phyloP scores from a whole-genome alignment of 495 filamentous ascomycete genomes.

The Penicillium flavigenum region DNA sequence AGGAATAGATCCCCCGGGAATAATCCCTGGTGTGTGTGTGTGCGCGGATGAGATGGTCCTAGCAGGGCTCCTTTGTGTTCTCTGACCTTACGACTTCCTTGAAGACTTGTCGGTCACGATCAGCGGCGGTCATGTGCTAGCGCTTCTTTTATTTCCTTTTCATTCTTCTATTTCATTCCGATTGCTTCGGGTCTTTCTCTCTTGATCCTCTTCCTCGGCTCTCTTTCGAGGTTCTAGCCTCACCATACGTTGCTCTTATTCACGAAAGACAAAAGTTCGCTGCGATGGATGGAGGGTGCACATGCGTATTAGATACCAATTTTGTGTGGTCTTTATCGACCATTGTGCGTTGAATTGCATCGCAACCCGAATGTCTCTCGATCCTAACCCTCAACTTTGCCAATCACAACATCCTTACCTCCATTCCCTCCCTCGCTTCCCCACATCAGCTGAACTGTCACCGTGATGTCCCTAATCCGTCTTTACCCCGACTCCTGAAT shows the following conservation, averaged over 20 bases:
- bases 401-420: slow-evolving; percentile 9
- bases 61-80: slow-evolving; percentile 25
- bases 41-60: slow-evolving; percentile 21
- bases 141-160: slow-evolving; percentile 48
- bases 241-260: slow-evolving; percentile 52
- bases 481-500: slow-evolving; percentile 13
- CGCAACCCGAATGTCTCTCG: slow-evolving; percentile 13
- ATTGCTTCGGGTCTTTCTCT: slow-evolving; percentile 29
- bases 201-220: slow-evolving; percentile 47
- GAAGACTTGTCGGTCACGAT: slow-evolving; percentile 39
- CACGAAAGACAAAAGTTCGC: slow-evolving; percentile 33
- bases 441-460: slow-evolving; percentile 12
- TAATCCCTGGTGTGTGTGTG: slow-evolving; percentile 20
- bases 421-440: slow-evolving; percentile 18
- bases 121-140: slow-evolving; percentile 38
- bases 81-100: slow-evolving; percentile 39
- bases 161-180: slow-evolving; percentile 38
- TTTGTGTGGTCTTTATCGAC: slow-evolving; percentile 20
- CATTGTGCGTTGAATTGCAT: slow-evolving; percentile 26
- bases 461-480: slow-evolving; percentile 7
- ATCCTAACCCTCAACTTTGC: slow-evolving; percentile 8
- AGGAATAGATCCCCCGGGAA: slow-evolving; percentile 53
- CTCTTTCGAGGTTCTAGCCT: slow-evolving; percentile 49
- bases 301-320: slow-evolving; percentile 34
- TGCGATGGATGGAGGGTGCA: slow-evolving; percentile 26